Conservation (phyloP, 257 asterid species). For the Apocynum venetum region DNA sequence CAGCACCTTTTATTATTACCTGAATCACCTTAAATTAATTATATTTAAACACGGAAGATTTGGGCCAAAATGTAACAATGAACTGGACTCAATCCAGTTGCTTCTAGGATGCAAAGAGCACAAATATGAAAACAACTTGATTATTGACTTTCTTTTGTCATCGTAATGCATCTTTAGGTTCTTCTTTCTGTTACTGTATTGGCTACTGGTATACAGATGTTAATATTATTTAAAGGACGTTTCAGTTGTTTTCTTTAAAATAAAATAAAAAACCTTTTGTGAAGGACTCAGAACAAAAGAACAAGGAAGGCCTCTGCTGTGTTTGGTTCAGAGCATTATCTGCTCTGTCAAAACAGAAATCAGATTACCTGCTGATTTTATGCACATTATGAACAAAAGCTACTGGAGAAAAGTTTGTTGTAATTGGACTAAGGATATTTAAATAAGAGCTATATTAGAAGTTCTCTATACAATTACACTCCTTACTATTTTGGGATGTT, state of each 20-base stretch:
- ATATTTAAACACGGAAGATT: too few relatives aligned
- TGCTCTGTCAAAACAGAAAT: neutral
- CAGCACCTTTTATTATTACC: too few relatives aligned
- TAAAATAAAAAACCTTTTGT: neutral
- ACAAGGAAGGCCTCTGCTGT: neutral
- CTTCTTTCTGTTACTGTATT: neutral
- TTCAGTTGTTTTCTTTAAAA: too few relatives aligned
- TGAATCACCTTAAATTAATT: too few relatives aligned
- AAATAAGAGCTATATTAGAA: neutral
- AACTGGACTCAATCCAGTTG: neutral
- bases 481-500: neutral
- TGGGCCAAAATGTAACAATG: neutral
- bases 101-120: neutral
- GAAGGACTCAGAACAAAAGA: neutral
- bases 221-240: neutral
- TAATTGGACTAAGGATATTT: neutral
- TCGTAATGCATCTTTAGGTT: neutral
- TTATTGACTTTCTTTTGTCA: neutral
- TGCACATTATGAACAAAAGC: neutral
- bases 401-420: neutral
- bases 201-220: too few relatives aligned
- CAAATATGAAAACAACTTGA: neutral
- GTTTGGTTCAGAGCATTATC: neutral
- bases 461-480: neutral
- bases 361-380: neutral